Evolutionary conservation across 176 grass and related monocot species (phyloP).

Genomic region (Phoenix dactylifera): DNA sequence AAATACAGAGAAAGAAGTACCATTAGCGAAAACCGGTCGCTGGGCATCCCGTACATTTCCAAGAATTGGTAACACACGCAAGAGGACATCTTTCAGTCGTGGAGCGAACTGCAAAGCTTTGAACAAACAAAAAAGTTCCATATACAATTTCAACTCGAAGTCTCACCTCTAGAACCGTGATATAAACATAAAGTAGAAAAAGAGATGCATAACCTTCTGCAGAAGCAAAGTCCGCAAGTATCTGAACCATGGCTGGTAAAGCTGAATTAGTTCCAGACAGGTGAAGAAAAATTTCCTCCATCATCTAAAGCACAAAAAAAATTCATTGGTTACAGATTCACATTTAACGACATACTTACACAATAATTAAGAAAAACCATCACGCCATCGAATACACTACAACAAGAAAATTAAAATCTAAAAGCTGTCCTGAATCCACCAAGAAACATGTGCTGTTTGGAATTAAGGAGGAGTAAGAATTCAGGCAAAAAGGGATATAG

Average conservation of each 20-base stretch:
- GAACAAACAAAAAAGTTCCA: constrained; percentile 20
- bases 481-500: too few species aligned
- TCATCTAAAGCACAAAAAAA: constrained; percentile 38
- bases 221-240: constrained; percentile 85
- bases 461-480: too few species aligned
- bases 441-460: too few species aligned
- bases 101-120: constrained; percentile 96
- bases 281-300: constrained; percentile 96
- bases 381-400: too few species aligned
- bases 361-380: too few species aligned
- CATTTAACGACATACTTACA: too few species aligned
- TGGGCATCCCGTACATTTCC: constrained; percentile 80
- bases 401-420: not conserved
- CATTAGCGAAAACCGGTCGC: constrained; percentile 87
- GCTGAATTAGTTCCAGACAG: constrained; percentile 84
- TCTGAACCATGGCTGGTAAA: constrained; percentile 90
- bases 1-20: constrained; percentile 40
- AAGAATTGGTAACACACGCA: constrained; percentile 90
- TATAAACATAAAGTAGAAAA: constrained; percentile 22
- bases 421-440: not conserved
- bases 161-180: too few species aligned
- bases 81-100: constrained; percentile 84
- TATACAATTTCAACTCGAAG: too few species aligned
- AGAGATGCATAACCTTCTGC: constrained; percentile 62
- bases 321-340: too few species aligned